Evolutionary conservation across 2,329 filamentous ascomycete species (phyloP).

Genomic region (Paracoccidioides brasiliensis): DNA sequence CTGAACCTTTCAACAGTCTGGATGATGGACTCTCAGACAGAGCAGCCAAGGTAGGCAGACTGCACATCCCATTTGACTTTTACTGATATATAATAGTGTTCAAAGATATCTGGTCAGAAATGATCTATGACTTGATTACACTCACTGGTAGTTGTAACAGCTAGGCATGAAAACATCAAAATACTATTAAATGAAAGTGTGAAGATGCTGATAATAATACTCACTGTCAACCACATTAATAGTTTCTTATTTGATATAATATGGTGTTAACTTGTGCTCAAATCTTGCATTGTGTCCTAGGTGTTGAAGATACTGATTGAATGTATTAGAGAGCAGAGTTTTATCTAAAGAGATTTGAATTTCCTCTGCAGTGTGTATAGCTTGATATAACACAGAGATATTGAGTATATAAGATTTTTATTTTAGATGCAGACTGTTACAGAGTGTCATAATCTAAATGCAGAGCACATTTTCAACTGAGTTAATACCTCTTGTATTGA

Average conservation of each 20-base stretch:
- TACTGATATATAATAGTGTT: too few species aligned
- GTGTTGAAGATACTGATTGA: slow-evolving; percentile 8
- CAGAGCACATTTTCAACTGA: slow-evolving; percentile 1
- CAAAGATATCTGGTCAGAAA: too few species aligned
- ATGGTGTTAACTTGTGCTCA: slow-evolving; percentile 13
- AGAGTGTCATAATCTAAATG: neutral
- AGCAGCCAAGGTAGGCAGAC: neutral
- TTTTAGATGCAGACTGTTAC: slow-evolving; percentile 2
- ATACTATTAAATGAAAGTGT: neutral
- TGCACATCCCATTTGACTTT: too few species aligned
- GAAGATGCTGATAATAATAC: neutral
- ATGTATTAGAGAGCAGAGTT: neutral
- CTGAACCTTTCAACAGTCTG: neutral
- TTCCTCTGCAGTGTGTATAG: slow-evolving; percentile 1
- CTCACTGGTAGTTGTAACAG: slow-evolving; percentile 6
- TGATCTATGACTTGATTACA: too few species aligned
- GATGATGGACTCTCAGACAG: neutral
- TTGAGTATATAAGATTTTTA: slow-evolving; percentile 2
- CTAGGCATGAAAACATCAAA: slow-evolving; percentile 6
- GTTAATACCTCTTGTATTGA: neutral
- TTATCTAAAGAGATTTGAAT: slow-evolving; percentile 2
- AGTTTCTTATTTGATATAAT: slow-evolving; percentile 13
- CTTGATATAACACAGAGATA: neutral
- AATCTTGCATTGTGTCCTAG: slow-evolving; percentile 11
- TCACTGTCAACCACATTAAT: slow-evolving; percentile 1